Conservation (phyloP, 805 yeast species). For the Barnettozyma siamensis region DNA sequence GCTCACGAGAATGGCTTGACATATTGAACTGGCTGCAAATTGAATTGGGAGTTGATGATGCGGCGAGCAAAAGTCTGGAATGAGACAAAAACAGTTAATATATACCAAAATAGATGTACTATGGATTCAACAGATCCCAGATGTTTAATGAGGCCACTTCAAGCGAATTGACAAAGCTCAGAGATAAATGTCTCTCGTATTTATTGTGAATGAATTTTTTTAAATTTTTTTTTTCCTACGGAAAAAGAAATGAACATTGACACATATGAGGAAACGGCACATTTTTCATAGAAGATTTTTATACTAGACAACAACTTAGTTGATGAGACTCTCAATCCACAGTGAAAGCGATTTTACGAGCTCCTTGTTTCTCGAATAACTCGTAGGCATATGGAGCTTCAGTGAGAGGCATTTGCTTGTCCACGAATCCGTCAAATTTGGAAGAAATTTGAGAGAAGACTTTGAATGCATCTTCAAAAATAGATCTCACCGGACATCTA, state of each 20-base stretch:
- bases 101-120: no score
- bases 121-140: no score
- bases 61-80: no score
- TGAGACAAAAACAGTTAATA: no score
- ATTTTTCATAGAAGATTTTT: no score
- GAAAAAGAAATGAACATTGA: conserved; percentile 2
- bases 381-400: conserved; percentile 43
- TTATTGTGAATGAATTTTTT: no score
- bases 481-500: conserved; percentile 55
- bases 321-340: neutral
- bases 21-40: neutral
- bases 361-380: conserved; percentile 47
- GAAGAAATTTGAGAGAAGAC: conserved; percentile 39
- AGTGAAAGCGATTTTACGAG: conserved; percentile 47
- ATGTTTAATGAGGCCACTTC: no score
- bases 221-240: no score
- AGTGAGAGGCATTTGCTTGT: conserved; percentile 37
- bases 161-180: no score
- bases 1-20: conserved; percentile 11
- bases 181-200: no score
- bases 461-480: conserved; percentile 46
- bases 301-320: no score
- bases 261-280: conserved; percentile 8
- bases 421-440: conserved; percentile 48
- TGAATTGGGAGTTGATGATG: no score